Evolutionary conservation across 2,329 filamentous ascomycete species (phyloP), one percentile per base, ranked within the genome.

Genomic region (Ceratocystis eucalypticola): DNA sequence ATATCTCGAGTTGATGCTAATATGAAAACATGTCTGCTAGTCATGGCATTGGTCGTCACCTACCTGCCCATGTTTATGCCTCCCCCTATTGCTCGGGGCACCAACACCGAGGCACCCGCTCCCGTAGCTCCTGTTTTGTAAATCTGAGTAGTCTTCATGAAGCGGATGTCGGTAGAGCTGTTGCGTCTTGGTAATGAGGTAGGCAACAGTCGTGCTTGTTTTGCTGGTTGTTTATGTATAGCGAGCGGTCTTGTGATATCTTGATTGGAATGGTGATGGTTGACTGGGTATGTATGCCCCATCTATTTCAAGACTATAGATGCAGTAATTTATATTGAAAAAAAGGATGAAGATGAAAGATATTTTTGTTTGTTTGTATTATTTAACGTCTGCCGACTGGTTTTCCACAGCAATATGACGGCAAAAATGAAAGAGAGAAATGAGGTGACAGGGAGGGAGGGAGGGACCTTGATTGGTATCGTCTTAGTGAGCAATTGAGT

Each of bases 1-100:
- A n/a, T 10, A 22, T 7, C 46, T 22, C 3, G 37, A 46, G 45
- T 6, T 25, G n/a, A 7, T 44, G 25, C 37, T 57, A 67, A 64
- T 53, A 20, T 12, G 50, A 17, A 15, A 5, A 20, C 17, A 15
- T 5, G 20, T 7, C 61, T 46, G 41, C 68, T 68, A 87, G 84
- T 84, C 68, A 82, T 87, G 80, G 80, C 84, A 48, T 78, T 88
- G 62, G 76, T 73, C 68, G 77, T 82, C 41, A 79, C 77, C 64
- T 82, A 82, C 69, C 75, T 82, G 65, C 79, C 79, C 25, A 73
- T 82, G 63, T 81, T 82, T 73, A 72, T 82, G 64, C 80, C 75
- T 48, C 66, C 66, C 17, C 63, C 55, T 17, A 57, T 46, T 28
- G n/a, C 48, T 33, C 63, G 57, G 20, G 66, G 66, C 41, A 53